Conservation (phyloP, 352 stramenopile genomes). For the Pythium utonaiense region DNA sequence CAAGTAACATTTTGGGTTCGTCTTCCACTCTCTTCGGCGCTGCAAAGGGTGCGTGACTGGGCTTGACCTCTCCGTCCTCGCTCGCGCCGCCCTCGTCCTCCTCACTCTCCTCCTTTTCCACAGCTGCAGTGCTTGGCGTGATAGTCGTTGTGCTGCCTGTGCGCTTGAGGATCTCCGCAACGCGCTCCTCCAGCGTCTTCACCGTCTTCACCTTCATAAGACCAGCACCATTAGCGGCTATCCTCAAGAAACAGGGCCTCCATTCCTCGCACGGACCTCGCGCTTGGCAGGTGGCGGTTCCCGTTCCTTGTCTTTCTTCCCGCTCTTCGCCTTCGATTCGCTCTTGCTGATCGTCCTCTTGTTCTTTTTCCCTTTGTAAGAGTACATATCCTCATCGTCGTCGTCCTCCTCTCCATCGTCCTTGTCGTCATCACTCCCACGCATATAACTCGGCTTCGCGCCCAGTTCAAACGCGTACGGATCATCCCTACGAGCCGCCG, state of each 20-base stretch:
- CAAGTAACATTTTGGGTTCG: neutral
- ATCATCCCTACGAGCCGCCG: constrained; percentile 33
- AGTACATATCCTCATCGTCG: neutral
- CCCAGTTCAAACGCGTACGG: constrained; percentile 76
- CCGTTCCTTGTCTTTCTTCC: constrained; percentile 21
- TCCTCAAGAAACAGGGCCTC: no score
- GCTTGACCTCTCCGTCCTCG: neutral
- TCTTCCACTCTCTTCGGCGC: neutral
- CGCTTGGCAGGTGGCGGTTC: constrained; percentile 16
- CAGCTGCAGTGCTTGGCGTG: neutral
- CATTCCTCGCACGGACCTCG: constrained; percentile 12
- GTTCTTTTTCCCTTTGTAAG: constrained; percentile 15
- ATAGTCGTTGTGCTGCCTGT: constrained; percentile 55
- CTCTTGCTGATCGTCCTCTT: constrained; percentile 8
- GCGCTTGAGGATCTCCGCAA: constrained; percentile 73
- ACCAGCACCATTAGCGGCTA: no score
- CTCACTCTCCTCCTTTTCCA: constrained; percentile 4
- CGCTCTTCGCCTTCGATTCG: constrained; percentile 6
- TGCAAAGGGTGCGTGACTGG: neutral
- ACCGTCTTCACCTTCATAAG: constrained; percentile 19
- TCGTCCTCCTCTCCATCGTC: constrained; percentile 12
- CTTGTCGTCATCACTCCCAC: constrained; percentile 26
- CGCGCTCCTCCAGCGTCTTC: constrained; percentile 65
- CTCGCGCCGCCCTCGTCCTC: neutral
- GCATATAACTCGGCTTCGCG: constrained; percentile 23